Evolutionary conservation across 805 yeast species (phyloP).

Genomic region (Wickerhamomyces chaumierensis): DNA sequence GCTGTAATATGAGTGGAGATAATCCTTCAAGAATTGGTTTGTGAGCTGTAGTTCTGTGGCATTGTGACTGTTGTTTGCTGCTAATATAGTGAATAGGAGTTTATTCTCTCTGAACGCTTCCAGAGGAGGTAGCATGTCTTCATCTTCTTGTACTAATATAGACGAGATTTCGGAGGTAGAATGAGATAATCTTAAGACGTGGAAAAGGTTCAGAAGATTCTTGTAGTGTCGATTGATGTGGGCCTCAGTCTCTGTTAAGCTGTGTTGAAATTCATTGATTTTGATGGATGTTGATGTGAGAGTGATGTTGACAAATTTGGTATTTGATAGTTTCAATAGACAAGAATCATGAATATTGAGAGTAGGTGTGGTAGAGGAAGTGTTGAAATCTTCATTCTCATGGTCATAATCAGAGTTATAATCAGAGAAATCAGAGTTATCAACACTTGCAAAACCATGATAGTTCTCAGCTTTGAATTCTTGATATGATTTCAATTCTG

Average conservation of each 20-base stretch:
- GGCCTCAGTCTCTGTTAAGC: neutral
- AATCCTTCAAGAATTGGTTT: slow-evolving; percentile 10
- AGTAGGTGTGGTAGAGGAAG: too few relatives aligned
- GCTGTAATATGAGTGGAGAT: slow-evolving; percentile 15
- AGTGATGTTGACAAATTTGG: neutral
- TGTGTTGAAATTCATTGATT: neutral
- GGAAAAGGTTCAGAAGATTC: neutral
- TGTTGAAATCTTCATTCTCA: neutral
- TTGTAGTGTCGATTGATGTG: neutral
- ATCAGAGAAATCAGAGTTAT: slow-evolving; percentile 8
- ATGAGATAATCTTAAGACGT: neutral
- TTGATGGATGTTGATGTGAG: neutral
- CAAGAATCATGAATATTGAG: neutral
- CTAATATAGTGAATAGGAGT: slow-evolving; percentile 10
- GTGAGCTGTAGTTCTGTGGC: slow-evolving; percentile 5
- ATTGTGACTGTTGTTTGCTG: slow-evolving; percentile 9
- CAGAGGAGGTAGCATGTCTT: slow-evolving; percentile 10
- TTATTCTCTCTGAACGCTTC: slow-evolving; percentile 7
- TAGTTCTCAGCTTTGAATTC: neutral
- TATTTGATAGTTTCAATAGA: neutral
- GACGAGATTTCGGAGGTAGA: too few relatives aligned
- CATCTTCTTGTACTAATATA: too few relatives aligned
- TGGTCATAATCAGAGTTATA: neutral
- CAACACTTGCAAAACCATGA: slow-evolving; percentile 7
- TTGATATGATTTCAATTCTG: neutral